A percentile compares a stretch with the other conserved stretches of the same genome.
Evolutionary conservation across 495 filamentous ascomycete genomes (phyloP).

Genomic region (Letharia lupina): DNA sequence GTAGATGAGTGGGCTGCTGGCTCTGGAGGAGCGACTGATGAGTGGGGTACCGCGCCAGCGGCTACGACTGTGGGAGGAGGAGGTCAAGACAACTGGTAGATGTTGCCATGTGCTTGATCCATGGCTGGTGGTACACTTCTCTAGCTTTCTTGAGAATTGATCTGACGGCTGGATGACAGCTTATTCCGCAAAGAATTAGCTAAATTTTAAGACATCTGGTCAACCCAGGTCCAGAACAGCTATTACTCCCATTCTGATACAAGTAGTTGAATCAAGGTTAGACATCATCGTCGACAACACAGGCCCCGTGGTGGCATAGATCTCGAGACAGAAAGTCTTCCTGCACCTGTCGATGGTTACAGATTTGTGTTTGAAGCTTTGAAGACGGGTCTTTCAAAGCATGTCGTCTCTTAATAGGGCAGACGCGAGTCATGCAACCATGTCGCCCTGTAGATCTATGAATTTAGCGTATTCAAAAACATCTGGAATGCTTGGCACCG

Average conservation of each 20-base stretch:
- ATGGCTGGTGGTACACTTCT: not conserved
- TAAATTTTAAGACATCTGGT: not conserved
- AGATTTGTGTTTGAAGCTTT: not conserved
- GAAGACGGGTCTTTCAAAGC: not conserved
- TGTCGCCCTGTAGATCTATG: not conserved
- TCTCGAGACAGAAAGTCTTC: not conserved
- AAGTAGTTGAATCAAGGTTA: not conserved
- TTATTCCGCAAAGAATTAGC: not conserved
- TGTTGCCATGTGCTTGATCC: not conserved
- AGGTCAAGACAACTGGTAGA: not conserved
- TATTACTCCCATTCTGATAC: not conserved
- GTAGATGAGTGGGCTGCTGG: not conserved
- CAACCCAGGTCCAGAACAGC: not conserved
- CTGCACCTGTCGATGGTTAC: not conserved
- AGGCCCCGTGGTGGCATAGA: not conserved
- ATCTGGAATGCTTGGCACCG: no score
- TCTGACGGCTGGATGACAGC: not conserved
- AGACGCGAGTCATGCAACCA: constrained; percentile 4
- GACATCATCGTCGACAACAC: not conserved
- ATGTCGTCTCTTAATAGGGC: not conserved
- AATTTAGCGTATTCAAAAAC: no score
- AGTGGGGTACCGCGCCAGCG: constrained; percentile 2
- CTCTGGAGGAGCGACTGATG: not conserved
- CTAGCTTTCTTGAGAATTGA: not conserved
- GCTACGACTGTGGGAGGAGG: not conserved